These are phyloP conservation scores for Dendrobium huoshanense DNA, from an alignment of 106 monocot species.

Conservation along the genomic window DNA sequence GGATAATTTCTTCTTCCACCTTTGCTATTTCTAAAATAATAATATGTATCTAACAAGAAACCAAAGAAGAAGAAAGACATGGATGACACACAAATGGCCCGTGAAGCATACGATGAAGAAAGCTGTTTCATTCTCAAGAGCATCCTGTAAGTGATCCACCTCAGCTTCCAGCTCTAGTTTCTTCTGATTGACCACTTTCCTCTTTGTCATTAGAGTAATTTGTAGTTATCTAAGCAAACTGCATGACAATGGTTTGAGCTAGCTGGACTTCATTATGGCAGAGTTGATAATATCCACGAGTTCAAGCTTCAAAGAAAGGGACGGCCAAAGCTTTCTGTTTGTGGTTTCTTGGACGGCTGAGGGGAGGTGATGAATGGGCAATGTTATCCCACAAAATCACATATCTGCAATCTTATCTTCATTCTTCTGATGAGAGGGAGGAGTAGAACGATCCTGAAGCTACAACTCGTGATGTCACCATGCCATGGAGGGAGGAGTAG, in stretches of 20 bases:
- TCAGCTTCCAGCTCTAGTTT: slow-evolving; percentile 37
- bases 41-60: slow-evolving; percentile 55
- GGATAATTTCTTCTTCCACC: slow-evolving; percentile 75
- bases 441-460: too few relatives aligned
- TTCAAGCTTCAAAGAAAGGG: too few relatives aligned
- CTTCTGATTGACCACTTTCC: slow-evolving; percentile 21
- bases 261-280: slow-evolving; percentile 43
- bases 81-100: slow-evolving; percentile 34
- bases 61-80: slow-evolving; percentile 23
- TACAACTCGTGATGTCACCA: too few relatives aligned
- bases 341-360: too few relatives aligned
- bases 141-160: slow-evolving; percentile 41
- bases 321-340: too few relatives aligned
- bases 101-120: slow-evolving; percentile 42
- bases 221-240: too few relatives aligned
- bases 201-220: slow-evolving; percentile 53
- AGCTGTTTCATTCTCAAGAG: slow-evolving; percentile 52
- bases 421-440: too few relatives aligned
- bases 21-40: slow-evolving; percentile 68
- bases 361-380: too few relatives aligned
- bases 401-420: too few relatives aligned
- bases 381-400: too few relatives aligned
- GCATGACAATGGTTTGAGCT: background rate
- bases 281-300: slow-evolving; percentile 84
- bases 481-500: too few relatives aligned